These are phyloP conservation scores for Cicer cuneatum DNA, from an alignment of 306 rosid genomes.

Conservation along the genomic window DNA sequence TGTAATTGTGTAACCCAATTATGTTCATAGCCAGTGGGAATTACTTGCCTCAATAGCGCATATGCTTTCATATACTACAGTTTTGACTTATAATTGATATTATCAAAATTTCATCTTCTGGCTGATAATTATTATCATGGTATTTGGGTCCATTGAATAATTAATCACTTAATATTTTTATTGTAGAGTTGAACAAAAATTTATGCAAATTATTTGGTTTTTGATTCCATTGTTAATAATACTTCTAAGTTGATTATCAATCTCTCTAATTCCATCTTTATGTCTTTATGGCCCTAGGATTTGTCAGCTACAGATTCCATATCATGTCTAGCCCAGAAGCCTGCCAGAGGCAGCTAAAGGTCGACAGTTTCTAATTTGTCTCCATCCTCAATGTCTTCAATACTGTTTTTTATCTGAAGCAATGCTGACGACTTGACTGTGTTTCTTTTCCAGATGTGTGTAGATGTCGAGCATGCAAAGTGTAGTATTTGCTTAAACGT, in stretches of 20 bases:
- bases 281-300: slow-evolving; percentile 54
- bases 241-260: slow-evolving; percentile 33
- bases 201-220: slow-evolving; percentile 33
- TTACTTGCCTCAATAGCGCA: slow-evolving; percentile 5
- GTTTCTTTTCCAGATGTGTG: slow-evolving; percentile 63
- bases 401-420: slow-evolving; percentile 16
- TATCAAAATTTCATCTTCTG: slow-evolving; percentile 15
- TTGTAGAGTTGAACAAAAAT: slow-evolving; percentile 19
- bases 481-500: slow-evolving; percentile 92
- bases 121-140: slow-evolving; percentile 23
- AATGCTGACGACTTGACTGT: slow-evolving; percentile 40
- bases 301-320: slow-evolving; percentile 66
- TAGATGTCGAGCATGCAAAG: slow-evolving; percentile 82
- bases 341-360: slow-evolving; percentile 63
- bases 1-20: slow-evolving; percentile 25
- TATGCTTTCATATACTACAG: slow-evolving; percentile 23
- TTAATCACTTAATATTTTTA: background rate
- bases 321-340: slow-evolving; percentile 59
- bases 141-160: slow-evolving; percentile 34
- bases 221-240: slow-evolving; percentile 20
- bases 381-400: slow-evolving; percentile 17
- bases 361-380: slow-evolving; percentile 30
- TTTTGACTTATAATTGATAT: background rate
- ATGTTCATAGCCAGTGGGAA: slow-evolving; percentile 9
- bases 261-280: slow-evolving; percentile 19